Evolutionary conservation across 1,284 basidiomycete species (phyloP).

Genomic region (Neolentinus lepideus): DNA sequence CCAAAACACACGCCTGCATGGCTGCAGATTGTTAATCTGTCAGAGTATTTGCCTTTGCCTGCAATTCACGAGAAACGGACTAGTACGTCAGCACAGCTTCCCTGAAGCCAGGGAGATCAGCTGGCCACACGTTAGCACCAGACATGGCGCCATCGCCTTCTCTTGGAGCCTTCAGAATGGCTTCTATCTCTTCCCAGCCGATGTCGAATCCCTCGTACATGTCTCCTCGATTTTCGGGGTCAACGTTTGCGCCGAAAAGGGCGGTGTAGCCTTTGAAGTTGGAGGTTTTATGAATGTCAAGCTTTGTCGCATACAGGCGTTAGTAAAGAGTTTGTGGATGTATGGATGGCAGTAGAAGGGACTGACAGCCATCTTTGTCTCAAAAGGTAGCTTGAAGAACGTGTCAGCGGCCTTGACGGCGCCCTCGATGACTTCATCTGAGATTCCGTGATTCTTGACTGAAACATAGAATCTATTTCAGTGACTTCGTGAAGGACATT

Average conservation of each 20-base stretch:
- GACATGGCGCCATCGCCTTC: slow-evolving; percentile 42
- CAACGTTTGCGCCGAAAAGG: slow-evolving; percentile 51
- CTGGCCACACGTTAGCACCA: slow-evolving; percentile 61
- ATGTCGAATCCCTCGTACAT: slow-evolving; percentile 81
- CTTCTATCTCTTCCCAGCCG: slow-evolving; percentile 53
- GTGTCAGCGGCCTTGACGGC: slow-evolving; percentile 41
- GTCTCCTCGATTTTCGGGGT: slow-evolving; percentile 63
- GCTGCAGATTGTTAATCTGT: slow-evolving; percentile 27
- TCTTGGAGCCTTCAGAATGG: slow-evolving; percentile 24
- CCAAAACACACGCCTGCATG: slow-evolving; percentile 65
- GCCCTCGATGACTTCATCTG: slow-evolving; percentile 35
- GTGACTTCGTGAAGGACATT: no score
- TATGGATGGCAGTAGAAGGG: no score
- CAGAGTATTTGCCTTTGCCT: not conserved
- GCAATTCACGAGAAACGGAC: slow-evolving; percentile 37
- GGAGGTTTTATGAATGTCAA: slow-evolving; percentile 60
- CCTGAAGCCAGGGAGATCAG: slow-evolving; percentile 40
- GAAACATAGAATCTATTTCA: no score
- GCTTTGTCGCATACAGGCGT: slow-evolving; percentile 33
- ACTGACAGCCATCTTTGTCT: slow-evolving; percentile 52
- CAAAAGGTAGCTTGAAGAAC: slow-evolving; percentile 56
- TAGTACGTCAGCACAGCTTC: slow-evolving; percentile 54
- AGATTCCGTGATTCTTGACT: slow-evolving; percentile 72
- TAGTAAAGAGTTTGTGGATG: no score
- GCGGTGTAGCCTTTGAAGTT: slow-evolving; percentile 74